A percentile compares a stretch with the other conserved stretches of the same genome.
These are phyloP conservation scores for Cytospora chrysosperma DNA, from an alignment of 2,329 filamentous ascomycete genomes.

Conservation along the genomic window DNA sequence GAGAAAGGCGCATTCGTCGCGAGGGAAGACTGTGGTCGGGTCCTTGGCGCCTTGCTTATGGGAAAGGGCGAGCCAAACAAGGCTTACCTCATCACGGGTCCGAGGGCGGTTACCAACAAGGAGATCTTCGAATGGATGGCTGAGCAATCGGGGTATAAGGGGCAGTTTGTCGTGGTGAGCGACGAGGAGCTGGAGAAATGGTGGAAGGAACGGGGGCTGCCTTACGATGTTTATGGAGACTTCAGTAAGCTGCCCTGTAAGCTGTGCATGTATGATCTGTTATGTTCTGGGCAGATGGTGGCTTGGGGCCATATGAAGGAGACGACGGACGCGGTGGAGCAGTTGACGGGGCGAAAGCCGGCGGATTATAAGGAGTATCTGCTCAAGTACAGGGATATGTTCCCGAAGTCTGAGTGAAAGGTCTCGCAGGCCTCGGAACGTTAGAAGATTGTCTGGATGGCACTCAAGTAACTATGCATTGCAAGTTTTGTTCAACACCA, in stretches of 20 bases:
- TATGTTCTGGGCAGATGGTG: constrained; percentile 25
- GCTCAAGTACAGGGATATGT: constrained; percentile 19
- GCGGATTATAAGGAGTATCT: constrained; percentile 19
- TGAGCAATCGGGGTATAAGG: constrained; percentile 25
- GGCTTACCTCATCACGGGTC: constrained; percentile 26
- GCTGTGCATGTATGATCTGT: constrained; percentile 26
- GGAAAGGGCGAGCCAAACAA: constrained; percentile 22
- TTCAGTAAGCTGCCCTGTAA: constrained; percentile 25
- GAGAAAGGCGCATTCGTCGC: constrained; percentile 26
- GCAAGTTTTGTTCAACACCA: too few species aligned
- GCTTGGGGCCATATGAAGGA: constrained; percentile 15
- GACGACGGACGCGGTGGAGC: constrained; percentile 20
- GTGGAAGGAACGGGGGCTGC: constrained; percentile 24
- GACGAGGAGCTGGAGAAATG: constrained; percentile 26
- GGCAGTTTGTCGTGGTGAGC: constrained; percentile 23
- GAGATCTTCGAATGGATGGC: constrained; percentile 28
- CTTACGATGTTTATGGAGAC: constrained; percentile 23
- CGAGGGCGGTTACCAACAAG: constrained; percentile 25
- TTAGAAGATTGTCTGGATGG: too few species aligned
- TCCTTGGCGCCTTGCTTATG: constrained; percentile 26
- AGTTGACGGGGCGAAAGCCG: constrained; percentile 20
- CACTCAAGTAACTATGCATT: too few species aligned
- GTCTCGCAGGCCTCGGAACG: too few species aligned
- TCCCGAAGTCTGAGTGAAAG: constrained; percentile 18
- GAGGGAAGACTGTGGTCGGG: constrained; percentile 27